Evolutionary conservation across 169 alveolate genomes (phyloP).

Genomic region (Plasmodium knowlesi): DNA sequence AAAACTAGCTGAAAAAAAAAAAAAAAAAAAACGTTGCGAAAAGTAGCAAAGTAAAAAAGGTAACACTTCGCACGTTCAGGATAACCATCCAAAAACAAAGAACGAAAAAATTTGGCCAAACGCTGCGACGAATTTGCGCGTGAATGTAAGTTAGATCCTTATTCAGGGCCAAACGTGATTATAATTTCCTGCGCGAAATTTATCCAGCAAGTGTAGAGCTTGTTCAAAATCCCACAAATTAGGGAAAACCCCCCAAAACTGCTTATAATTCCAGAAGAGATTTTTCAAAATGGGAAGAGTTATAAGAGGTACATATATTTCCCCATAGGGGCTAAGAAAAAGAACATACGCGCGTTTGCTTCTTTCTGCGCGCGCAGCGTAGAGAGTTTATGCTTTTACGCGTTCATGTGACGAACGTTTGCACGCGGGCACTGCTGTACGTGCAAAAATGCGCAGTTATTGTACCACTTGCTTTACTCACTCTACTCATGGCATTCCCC

Average conservation of each 20-base stretch:
- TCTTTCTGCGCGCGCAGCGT: neutral
- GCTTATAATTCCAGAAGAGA: neutral
- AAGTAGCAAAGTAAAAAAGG: neutral
- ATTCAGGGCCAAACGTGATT: neutral
- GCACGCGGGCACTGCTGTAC: neutral
- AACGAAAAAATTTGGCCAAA: neutral
- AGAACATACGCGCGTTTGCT: neutral
- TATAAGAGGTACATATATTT: constrained; percentile 61
- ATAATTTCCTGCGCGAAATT: neutral
- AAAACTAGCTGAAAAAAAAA: neutral
- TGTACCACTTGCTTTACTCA: neutral
- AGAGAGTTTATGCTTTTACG: neutral
- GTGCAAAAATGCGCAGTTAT: neutral
- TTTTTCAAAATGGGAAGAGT: constrained; percentile 68
- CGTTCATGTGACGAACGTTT: neutral
- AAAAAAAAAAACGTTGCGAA: neutral
- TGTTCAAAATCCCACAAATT: neutral
- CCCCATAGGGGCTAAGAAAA: neutral
- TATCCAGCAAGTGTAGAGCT: neutral
- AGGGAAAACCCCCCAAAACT: neutral
- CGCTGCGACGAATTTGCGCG: neutral
- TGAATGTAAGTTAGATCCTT: neutral
- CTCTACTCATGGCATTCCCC: neutral
- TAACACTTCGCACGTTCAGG: neutral
- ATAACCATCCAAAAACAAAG: neutral